phyloP scores from a whole-genome alignment of 2,329 filamentous ascomycete genomes.

The Fusarium oxysporum region DNA sequence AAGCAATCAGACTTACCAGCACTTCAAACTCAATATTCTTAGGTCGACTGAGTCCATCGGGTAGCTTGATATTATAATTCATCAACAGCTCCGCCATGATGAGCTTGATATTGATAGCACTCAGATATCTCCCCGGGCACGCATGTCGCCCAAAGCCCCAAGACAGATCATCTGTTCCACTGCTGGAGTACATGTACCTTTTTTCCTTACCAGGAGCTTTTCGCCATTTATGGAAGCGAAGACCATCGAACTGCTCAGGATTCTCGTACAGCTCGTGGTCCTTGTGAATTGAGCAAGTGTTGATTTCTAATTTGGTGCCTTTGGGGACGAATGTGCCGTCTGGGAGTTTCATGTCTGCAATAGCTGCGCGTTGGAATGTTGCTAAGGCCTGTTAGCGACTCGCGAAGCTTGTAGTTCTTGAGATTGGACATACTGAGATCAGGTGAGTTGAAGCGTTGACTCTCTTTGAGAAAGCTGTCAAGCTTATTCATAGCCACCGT shows the following conservation, averaged over 20 bases:
- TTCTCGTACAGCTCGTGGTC: constrained; percentile 19
- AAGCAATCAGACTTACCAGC: not conserved
- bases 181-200: constrained; percentile 30
- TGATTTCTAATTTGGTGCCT: constrained; percentile 34
- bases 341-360: constrained; percentile 18
- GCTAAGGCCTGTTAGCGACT: not conserved
- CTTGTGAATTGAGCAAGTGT: constrained; percentile 31
- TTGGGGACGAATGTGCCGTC: constrained; percentile 32
- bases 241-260: constrained; percentile 19
- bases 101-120: constrained; percentile 34
- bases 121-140: constrained; percentile 32
- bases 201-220: constrained; percentile 10
- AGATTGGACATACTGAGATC: constrained; percentile 8
- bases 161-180: constrained; percentile 1
- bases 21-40: constrained; percentile 25
- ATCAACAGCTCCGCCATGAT: constrained; percentile 32
- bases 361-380: not conserved
- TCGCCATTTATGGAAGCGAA: constrained; percentile 32
- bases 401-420: fast-evolving
- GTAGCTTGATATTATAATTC: constrained; percentile 27
- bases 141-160: constrained; percentile 36
- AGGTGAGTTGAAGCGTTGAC: constrained; percentile 35
- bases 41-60: not conserved
- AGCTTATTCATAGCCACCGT: constrained; percentile 23
- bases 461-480: constrained; percentile 42